Evolutionary conservation across 345 rosid species (phyloP).

Genomic region (Citrus medica): DNA sequence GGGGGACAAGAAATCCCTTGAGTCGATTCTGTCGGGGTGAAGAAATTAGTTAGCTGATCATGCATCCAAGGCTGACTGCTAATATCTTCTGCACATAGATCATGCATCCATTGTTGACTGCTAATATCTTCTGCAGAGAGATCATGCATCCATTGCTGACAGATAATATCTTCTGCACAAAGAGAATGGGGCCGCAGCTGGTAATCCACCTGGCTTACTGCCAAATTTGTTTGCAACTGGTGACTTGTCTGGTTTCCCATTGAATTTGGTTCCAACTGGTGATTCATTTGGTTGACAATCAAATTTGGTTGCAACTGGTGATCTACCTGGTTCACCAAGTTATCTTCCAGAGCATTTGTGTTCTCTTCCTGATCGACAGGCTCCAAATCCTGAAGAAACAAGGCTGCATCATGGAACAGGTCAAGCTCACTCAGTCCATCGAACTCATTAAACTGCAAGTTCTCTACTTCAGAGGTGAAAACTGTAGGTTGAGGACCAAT

Average conservation of each 20-base stretch:
- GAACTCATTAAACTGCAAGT: conserved; percentile 25
- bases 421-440: conserved; percentile 50
- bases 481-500: conserved; percentile 32
- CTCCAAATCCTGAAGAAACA: conserved; percentile 44
- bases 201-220: conserved; percentile 1
- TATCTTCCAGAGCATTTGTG: conserved; percentile 9
- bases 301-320: conserved; percentile 12
- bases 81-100: no score
- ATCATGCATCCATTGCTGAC: conserved; percentile 41
- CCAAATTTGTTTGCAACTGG: conserved; percentile 12
- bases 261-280: conserved; percentile 15
- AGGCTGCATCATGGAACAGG: conserved; percentile 40
- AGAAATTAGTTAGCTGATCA: conserved; percentile 29
- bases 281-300: conserved; percentile 12
- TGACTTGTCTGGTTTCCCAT: conserved; percentile 15
- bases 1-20: conserved; percentile 15
- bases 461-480: conserved; percentile 19
- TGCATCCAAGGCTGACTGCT: conserved; percentile 35
- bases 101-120: no score
- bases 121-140: neutral
- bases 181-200: conserved; percentile 14
- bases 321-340: conserved; percentile 27
- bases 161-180: conserved; percentile 24
- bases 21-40: conserved; percentile 18
- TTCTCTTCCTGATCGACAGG: conserved; percentile 29